A percentile compares a stretch with the other conserved stretches of the same genome.
Conservation (phyloP, 2,329 filamentous ascomycete genomes). For the Penicillium sp. region DNA sequence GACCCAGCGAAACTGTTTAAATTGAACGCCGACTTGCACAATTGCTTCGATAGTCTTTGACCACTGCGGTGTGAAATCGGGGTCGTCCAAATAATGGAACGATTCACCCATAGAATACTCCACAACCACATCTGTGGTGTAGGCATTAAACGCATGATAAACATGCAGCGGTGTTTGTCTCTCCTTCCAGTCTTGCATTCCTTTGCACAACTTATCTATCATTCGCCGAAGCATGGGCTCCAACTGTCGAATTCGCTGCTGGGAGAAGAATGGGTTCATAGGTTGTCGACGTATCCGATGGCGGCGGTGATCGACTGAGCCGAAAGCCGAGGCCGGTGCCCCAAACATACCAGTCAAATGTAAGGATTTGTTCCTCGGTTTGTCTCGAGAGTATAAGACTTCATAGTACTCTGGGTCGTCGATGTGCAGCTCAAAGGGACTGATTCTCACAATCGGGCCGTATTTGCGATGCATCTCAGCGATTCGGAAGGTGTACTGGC, state of each 20-base stretch:
- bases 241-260: constrained; percentile 24
- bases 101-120: constrained; percentile 39
- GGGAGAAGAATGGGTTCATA: constrained; percentile 39
- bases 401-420: constrained; percentile 27
- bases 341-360: constrained; percentile 30
- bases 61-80: constrained; percentile 33
- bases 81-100: constrained; percentile 32
- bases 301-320: constrained; percentile 28
- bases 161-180: constrained; percentile 19
- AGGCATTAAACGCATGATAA: constrained; percentile 38
- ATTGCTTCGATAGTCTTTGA: constrained; percentile 27
- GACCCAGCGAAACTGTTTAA: constrained; percentile 24
- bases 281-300: constrained; percentile 33
- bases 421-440: constrained; percentile 31
- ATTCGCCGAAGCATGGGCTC: constrained; percentile 24
- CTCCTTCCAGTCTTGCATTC: constrained; percentile 20
- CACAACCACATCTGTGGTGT: constrained; percentile 48
- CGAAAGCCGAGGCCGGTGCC: constrained; percentile 32
- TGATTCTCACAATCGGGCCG: constrained; percentile 23
- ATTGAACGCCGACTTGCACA: constrained; percentile 18
- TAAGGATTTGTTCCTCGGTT: constrained; percentile 30
- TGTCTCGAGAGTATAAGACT: constrained; percentile 23
- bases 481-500: constrained; percentile 23
- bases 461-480: constrained; percentile 24
- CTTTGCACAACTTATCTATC: constrained; percentile 25